Conservation (phyloP, 495 filamentous ascomycete genomes). For the Aspergillus cavernicola region DNA sequence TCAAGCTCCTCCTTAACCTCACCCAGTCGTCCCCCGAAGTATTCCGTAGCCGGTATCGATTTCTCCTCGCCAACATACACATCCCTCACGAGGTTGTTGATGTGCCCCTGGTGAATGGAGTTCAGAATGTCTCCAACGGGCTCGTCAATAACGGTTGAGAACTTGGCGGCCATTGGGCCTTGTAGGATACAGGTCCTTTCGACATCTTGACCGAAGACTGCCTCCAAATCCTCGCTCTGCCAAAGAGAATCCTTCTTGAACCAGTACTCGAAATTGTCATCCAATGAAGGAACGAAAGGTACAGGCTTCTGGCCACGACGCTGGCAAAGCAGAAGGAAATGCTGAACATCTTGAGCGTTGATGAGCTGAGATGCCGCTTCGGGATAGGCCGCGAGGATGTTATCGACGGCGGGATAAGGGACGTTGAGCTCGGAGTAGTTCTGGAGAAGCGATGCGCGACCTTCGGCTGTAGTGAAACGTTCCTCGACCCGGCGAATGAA, state of each 20-base stretch:
- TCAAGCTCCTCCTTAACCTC: slow-evolving; percentile 54
- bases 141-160: slow-evolving; percentile 84
- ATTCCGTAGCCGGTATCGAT: slow-evolving; percentile 81
- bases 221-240: slow-evolving; percentile 96
- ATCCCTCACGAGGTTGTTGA: slow-evolving; percentile 71
- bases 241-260: slow-evolving; percentile 99
- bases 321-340: slow-evolving; percentile 91
- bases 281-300: slow-evolving; percentile 87
- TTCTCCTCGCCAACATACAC: slow-evolving; percentile 70
- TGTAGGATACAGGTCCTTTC: slow-evolving; percentile 93
- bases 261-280: slow-evolving; percentile 95
- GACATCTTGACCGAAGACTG: slow-evolving; percentile 93
- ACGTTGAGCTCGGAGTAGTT: slow-evolving; percentile 83
- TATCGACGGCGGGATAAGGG: slow-evolving; percentile 71
- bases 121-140: slow-evolving; percentile 92
- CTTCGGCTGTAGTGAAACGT: slow-evolving; percentile 67
- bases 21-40: slow-evolving; percentile 83
- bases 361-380: slow-evolving; percentile 87
- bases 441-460: slow-evolving; percentile 73
- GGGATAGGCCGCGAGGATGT: slow-evolving; percentile 76
- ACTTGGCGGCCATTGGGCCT: slow-evolving; percentile 88
- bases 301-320: slow-evolving; percentile 93
- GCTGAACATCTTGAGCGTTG: slow-evolving; percentile 94
- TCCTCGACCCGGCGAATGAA: slow-evolving; percentile 96
- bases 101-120: slow-evolving; percentile 82